Percentiles rank a stretch among this genome's conserved stretches.
Conservation (phyloP, 2,329 filamentous ascomycete genomes). For the Clarireedia monteithiana region DNA sequence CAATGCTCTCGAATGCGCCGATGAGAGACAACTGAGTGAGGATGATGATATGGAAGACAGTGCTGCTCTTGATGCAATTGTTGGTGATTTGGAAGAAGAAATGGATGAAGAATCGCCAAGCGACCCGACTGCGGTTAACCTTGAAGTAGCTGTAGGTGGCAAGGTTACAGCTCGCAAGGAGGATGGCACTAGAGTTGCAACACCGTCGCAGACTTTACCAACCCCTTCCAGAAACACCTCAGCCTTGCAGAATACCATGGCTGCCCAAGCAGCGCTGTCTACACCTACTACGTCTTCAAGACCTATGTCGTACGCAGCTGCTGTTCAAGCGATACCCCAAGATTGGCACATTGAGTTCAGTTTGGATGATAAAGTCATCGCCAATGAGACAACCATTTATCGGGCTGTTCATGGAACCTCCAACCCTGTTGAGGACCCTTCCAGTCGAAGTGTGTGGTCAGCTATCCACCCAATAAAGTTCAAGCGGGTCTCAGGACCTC, state of each 20-base stretch:
- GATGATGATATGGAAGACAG: slow-evolving; percentile 59
- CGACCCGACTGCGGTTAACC: slow-evolving; percentile 80
- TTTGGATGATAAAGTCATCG: slow-evolving; percentile 72
- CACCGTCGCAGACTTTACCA: slow-evolving; percentile 58
- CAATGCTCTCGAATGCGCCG: slow-evolving; percentile 80
- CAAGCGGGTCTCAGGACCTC: slow-evolving; percentile 74
- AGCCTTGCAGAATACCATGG: slow-evolving; percentile 30
- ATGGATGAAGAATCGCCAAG: slow-evolving; percentile 66
- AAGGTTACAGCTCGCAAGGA: slow-evolving; percentile 89
- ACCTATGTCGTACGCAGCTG: slow-evolving; percentile 75
- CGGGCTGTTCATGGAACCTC: slow-evolving; percentile 68
- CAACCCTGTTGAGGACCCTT: slow-evolving; percentile 53
- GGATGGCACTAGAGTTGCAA: slow-evolving; percentile 79
- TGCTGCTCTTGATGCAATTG: slow-evolving; percentile 71
- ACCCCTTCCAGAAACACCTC: slow-evolving; percentile 35
- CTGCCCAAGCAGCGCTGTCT: slow-evolving; percentile 29
- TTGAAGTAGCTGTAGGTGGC: slow-evolving; percentile 80
- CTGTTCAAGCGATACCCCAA: slow-evolving; percentile 70
- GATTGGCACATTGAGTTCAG: slow-evolving; percentile 98
- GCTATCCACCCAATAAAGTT: slow-evolving; percentile 88
- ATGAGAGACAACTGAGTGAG: slow-evolving; percentile 77
- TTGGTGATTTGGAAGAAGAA: slow-evolving; percentile 85
- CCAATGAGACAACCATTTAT: slow-evolving; percentile 92
- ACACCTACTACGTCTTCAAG: slow-evolving; percentile 48
- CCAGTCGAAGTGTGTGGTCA: slow-evolving; percentile 78